Base-by-base conservation (phyloP, 768 basidiomycete genomes). In the Psilocybe subaeruginosa region DNA sequence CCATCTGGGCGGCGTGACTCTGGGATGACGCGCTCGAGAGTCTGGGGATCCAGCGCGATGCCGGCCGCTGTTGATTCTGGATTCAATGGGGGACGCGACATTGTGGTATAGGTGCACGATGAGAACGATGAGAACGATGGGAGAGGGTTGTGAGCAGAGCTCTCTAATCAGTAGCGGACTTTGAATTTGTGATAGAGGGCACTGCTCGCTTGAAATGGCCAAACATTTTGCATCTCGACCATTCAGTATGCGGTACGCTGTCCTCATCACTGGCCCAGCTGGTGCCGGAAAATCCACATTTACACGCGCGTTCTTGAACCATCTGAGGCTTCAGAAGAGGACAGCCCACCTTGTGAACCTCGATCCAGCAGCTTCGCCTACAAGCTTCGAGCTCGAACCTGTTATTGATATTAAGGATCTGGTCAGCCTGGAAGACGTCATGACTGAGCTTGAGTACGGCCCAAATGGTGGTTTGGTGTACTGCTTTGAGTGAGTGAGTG, bases 231-330 rank as follows among this genome's bases (percentile, higher is more conserved):
- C 37, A 41, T 57, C 59, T 56, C 35, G 58, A 54, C 33, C 56
- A 61, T 52, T 50, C 23, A 64, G 54, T 45, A 95, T 95, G 93
- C 89, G 93, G 62, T 95, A 95, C 77, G 93, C 93, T 6, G 89
- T 94, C 30, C 83, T 95, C 49, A 85, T 95, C 54, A 92, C 90
- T 58, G 97, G 97, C n/a, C 97, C 97, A 51, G 97, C 97, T 2
- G 97, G 97, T 53, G 95, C 97, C 12, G 97, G 97, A 54, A 99
- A 99, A 79, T 93, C 95, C 0, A 99, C 97, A 0, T 97, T 99
- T 70, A 91, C 92, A 67, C 80, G 84, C 19, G 86, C 95, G 0
- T 88, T 98, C 65, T 82, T 99, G 61, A 95, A 92, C 8, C 97
- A 99, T 76, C 86, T 98, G 4, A 86, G 84, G 59, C 82, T 91